A percentile compares a stretch with the other conserved stretches of the same genome.
These are phyloP conservation scores for Mycena indigotica DNA, from an alignment of 768 basidiomycete species.

Conservation along the genomic window DNA sequence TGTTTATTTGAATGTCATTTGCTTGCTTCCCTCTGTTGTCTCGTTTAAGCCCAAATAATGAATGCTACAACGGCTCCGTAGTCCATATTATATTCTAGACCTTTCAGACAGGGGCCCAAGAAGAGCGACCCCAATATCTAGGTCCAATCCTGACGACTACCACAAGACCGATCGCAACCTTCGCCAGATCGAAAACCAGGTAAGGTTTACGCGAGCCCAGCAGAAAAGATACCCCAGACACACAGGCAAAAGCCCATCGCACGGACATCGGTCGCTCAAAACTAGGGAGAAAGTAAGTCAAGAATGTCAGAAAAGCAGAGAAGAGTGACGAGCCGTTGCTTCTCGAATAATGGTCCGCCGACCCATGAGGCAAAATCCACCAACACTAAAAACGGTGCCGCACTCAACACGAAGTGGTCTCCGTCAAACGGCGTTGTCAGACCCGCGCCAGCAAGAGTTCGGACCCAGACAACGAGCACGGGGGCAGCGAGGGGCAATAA, in stretches of 20 bases:
- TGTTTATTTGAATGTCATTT: no score
- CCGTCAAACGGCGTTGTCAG: conserved; percentile 78
- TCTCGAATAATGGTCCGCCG: conserved; percentile 42
- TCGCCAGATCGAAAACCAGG: conserved; percentile 63
- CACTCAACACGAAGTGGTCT: conserved; percentile 72
- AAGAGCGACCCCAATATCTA: conserved; percentile 49
- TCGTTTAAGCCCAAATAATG: no score
- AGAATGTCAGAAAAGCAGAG: conserved; percentile 7
- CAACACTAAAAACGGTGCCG: conserved; percentile 63
- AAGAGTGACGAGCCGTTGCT: conserved; percentile 39
- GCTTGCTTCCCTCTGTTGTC: no score
- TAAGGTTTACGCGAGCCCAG: conserved; percentile 69
- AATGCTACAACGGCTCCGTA: no score
- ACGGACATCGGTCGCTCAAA: conserved; percentile 44
- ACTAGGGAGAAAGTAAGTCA: conserved; percentile 29
- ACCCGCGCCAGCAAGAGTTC: conserved; percentile 80
- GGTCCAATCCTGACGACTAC: conserved; percentile 51
- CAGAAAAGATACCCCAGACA: conserved; percentile 60
- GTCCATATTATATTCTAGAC: no score
- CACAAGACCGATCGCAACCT: conserved; percentile 47
- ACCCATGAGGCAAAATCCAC: conserved; percentile 63
- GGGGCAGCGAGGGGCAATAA: conserved; percentile 77
- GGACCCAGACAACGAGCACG: conserved; percentile 85
- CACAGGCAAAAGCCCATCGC: conserved; percentile 54
- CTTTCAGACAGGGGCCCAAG: conserved; percentile 30